Conservation (phyloP, 1,284 basidiomycete genomes). For the Schizophyllum amplum region DNA sequence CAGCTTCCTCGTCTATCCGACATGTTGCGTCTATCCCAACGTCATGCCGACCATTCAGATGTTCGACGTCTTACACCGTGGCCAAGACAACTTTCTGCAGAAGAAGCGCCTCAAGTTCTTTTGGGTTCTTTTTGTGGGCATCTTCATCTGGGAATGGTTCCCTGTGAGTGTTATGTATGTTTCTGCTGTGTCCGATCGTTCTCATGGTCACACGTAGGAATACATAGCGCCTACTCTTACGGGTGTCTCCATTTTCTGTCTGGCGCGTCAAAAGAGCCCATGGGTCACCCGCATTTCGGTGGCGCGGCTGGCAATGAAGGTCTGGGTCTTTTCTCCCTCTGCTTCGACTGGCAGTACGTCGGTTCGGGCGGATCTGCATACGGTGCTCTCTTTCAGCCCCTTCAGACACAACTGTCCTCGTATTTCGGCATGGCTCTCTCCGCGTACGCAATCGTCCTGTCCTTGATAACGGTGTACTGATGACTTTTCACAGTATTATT, state of each 20-base stretch:
- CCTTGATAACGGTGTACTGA: neutral
- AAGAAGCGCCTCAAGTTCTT: constrained; percentile 50
- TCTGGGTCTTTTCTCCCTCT: neutral
- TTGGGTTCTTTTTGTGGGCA: constrained; percentile 43
- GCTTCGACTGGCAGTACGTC: constrained; percentile 36
- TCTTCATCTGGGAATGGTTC: constrained; percentile 45
- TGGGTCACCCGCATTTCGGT: constrained; percentile 22
- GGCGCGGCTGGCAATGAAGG: constrained; percentile 2
- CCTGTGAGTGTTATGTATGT: constrained; percentile 30
- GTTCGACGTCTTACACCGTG: constrained; percentile 37
- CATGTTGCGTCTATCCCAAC: constrained; percentile 19
- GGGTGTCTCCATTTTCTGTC: constrained; percentile 51
- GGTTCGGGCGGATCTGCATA: constrained; percentile 26
- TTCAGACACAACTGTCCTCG: constrained; percentile 33
- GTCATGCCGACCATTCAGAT: constrained; percentile 27
- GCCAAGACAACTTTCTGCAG: constrained; percentile 37
- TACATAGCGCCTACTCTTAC: constrained; percentile 34
- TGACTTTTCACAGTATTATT: neutral
- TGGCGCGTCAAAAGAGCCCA: constrained; percentile 42
- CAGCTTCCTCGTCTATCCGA: constrained; percentile 20
- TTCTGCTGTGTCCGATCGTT: constrained; percentile 16
- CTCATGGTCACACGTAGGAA: constrained; percentile 11
- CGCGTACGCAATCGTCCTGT: constrained; percentile 24
- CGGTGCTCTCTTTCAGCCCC: constrained; percentile 36
- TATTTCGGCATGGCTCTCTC: constrained; percentile 30